phyloP scores from a whole-genome alignment of 73 alveolate genomes.

The Tetrahymena elliotti region DNA sequence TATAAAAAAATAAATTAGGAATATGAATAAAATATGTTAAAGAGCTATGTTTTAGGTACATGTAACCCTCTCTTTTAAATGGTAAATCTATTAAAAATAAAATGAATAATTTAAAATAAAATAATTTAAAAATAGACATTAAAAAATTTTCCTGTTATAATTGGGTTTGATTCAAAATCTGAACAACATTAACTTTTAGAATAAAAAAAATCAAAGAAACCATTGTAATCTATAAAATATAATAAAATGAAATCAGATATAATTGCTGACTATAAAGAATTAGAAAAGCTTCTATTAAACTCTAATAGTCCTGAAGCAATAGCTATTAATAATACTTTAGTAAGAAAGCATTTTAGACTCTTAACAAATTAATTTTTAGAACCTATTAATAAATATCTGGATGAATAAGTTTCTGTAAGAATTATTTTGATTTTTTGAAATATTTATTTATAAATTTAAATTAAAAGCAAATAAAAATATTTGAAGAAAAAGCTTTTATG shows the following conservation, averaged over 20 bases:
- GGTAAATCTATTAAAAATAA: not conserved
- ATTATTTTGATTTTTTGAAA: not conserved
- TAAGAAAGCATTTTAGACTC: not conserved
- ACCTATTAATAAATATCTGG: not conserved
- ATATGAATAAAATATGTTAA: conserved; percentile 16
- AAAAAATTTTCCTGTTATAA: conserved; percentile 26
- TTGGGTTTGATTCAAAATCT: conserved; percentile 24
- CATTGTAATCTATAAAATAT: not conserved
- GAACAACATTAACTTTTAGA: not conserved
- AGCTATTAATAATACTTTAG: not conserved
- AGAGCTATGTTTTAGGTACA: conserved; percentile 16
- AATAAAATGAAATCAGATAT: not conserved
- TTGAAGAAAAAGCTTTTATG: not conserved
- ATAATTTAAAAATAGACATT: conserved; percentile 1
- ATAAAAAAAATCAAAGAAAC: not conserved
- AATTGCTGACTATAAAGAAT: not conserved
- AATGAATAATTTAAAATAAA: not conserved
- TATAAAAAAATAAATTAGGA: conserved; percentile 10
- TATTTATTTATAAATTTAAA: not conserved
- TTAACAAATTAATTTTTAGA: not conserved
- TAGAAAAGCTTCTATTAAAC: not conserved
- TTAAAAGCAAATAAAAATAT: not conserved
- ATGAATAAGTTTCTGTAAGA: not conserved
- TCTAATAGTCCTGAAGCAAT: not conserved
- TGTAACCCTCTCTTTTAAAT: conserved; percentile 21